phyloP scores from a whole-genome alignment of 2,329 filamentous ascomycete genomes.

The Xylariaceae sp. region DNA sequence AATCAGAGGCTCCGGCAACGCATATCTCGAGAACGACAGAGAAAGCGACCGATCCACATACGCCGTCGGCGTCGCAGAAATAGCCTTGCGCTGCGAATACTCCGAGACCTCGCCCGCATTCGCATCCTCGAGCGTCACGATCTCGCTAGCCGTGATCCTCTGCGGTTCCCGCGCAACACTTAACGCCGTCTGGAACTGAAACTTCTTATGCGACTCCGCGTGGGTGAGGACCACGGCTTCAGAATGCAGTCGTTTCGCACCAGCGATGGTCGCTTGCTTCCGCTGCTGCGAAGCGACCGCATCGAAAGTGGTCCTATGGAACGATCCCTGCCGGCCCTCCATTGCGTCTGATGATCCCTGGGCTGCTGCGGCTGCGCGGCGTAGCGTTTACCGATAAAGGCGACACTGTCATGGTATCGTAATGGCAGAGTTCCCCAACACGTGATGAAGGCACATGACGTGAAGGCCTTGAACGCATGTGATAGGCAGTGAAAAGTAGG shows the following conservation, averaged over 20 bases:
- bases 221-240: constrained; percentile 15
- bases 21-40: constrained; percentile 59
- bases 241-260: constrained; percentile 43
- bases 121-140: constrained; percentile 35
- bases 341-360: constrained; percentile 13
- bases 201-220: constrained; percentile 25
- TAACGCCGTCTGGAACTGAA: constrained; percentile 25
- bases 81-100: constrained; percentile 50
- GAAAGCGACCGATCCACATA: constrained; percentile 51
- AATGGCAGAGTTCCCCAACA: background rate
- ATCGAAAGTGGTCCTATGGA: constrained; percentile 49
- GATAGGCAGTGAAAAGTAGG: background rate
- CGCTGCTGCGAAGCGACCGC: constrained; percentile 39
- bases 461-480: background rate
- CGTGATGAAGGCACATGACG: background rate
- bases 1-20: constrained; percentile 54
- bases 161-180: constrained; percentile 19
- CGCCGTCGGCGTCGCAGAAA: constrained; percentile 50
- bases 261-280: constrained; percentile 37
- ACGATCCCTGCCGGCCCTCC: constrained; percentile 31
- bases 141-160: constrained; percentile 41
- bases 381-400: background rate
- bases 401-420: background rate
- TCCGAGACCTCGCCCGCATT: constrained; percentile 38
- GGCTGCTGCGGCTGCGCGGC: background rate